These are phyloP conservation scores for Stephania cephalantha DNA, from an alignment of 164 flowering plant genomes.

Conservation along the genomic window DNA sequence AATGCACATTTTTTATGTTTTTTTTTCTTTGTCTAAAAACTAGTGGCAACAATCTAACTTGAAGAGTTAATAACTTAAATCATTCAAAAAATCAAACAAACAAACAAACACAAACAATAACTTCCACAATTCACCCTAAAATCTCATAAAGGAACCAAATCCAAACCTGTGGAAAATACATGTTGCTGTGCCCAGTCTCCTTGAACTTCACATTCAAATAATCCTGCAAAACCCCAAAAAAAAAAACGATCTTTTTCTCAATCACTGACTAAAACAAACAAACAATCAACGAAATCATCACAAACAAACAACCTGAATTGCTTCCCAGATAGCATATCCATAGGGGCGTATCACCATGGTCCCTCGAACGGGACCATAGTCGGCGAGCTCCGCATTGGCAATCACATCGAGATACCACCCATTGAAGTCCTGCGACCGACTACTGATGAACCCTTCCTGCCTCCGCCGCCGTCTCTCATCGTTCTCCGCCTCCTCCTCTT, in stretches of 20 bases:
- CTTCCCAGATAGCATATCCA: conserved; percentile 97
- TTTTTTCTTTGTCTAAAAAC: no score
- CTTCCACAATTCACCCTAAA: neutral
- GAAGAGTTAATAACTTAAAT: no score
- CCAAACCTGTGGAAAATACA: conserved; percentile 93
- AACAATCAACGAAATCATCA: neutral
- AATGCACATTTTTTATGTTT: no score
- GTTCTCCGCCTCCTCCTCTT: neutral
- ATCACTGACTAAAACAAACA: neutral
- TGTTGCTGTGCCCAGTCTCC: conserved; percentile 95
- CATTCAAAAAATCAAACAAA: neutral
- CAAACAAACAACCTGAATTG: conserved; percentile 64
- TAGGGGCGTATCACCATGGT: conserved; percentile 98
- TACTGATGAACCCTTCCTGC: conserved; percentile 56
- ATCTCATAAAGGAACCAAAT: neutral
- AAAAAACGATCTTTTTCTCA: neutral
- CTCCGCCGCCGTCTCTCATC: conserved; percentile 9
- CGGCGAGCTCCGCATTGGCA: conserved; percentile 79
- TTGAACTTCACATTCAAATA: conserved; percentile 92
- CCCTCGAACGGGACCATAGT: conserved; percentile 95
- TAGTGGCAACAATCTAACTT: no score
- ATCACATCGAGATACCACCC: conserved; percentile 91
- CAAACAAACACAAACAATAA: neutral
- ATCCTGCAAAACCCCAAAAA: conserved; percentile 42
- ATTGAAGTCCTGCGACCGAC: conserved; percentile 88